Percentiles rank a stretch among this genome's conserved stretches.
phyloP scores from a whole-genome alignment of 768 basidiomycete genomes.

The Serendipita sp. region DNA sequence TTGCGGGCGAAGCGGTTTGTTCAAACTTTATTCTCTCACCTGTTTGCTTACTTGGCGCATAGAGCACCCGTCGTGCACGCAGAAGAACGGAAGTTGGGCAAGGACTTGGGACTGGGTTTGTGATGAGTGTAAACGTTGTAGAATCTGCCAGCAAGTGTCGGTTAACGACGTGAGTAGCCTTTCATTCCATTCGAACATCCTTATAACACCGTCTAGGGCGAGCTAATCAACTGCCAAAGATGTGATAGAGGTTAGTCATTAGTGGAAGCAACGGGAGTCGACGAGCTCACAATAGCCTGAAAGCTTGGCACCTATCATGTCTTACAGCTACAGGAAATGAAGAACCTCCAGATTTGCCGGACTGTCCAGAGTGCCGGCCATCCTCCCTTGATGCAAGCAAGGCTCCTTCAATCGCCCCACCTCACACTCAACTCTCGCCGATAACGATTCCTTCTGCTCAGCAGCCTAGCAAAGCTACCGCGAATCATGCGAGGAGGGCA shows the following conservation, averaged over 20 bases:
- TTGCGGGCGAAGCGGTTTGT: constrained; percentile 69
- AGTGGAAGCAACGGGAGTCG: background rate
- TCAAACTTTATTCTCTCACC: background rate
- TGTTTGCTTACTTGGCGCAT: background rate
- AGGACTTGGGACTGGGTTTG: constrained; percentile 2
- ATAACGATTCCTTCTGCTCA: background rate
- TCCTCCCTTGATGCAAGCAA: background rate
- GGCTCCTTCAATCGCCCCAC: background rate
- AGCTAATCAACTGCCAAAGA: constrained; percentile 4
- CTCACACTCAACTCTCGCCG: background rate
- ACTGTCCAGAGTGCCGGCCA: constrained; percentile 3
- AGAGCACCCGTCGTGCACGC: constrained; percentile 1
- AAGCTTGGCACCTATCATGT: constrained; percentile 3
- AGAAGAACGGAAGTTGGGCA: background rate
- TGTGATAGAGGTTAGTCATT: background rate
- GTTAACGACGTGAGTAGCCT: constrained; percentile 1
- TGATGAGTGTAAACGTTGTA: constrained; percentile 6
- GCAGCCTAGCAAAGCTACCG: background rate
- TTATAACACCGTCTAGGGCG: background rate
- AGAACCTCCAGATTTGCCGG: background rate
- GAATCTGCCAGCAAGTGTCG: background rate
- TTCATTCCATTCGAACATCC: background rate
- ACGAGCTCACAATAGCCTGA: background rate
- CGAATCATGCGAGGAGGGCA: background rate
- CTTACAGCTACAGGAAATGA: background rate